Conservation (phyloP, 2,329 filamentous ascomycete genomes). For the Botrytis cinerea region DNA sequence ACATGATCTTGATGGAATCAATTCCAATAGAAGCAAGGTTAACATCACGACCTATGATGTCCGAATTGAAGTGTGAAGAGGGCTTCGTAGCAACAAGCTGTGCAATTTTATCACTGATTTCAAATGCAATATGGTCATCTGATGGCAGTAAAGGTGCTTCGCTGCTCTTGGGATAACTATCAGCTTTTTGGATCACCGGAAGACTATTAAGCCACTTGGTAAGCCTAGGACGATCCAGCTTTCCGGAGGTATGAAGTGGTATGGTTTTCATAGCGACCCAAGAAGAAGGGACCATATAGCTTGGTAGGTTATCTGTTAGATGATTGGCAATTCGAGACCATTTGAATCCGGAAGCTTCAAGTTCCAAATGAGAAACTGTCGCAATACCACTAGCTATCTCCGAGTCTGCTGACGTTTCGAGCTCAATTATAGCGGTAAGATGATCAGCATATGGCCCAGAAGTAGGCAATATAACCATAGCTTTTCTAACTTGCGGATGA, state of each 20-base stretch:
- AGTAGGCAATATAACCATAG: slow-evolving; percentile 13
- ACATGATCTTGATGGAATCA: slow-evolving; percentile 27
- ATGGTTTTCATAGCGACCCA: slow-evolving; percentile 40
- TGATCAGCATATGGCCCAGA: slow-evolving; percentile 14
- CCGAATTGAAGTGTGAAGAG: neutral
- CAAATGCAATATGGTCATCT: slow-evolving; percentile 10
- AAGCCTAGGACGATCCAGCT: slow-evolving; percentile 44
- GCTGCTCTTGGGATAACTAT: neutral
- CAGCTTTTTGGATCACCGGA: neutral
- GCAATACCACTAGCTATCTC: neutral
- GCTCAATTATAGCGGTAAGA: slow-evolving; percentile 13
- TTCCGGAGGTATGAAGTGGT: slow-evolving; percentile 41
- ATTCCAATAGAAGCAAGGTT: slow-evolving; percentile 22
- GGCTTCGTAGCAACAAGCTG: neutral
- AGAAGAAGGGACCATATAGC: slow-evolving; percentile 43
- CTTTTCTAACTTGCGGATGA: slow-evolving; percentile 19
- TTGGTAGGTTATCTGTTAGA: slow-evolving; percentile 33
- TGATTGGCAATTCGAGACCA: slow-evolving; percentile 2
- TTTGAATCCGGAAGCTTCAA: slow-evolving; percentile 1
- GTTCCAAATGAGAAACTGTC: neutral
- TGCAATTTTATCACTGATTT: slow-evolving; percentile 11
- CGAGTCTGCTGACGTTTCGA: neutral
- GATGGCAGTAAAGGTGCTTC: neutral
- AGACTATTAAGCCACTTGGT: slow-evolving; percentile 22
- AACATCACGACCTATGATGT: slow-evolving; percentile 17